Percentiles rank a stretch among this genome's conserved stretches.
Conservation (phyloP, 768 basidiomycete species). For the Tricholoma sp. region DNA sequence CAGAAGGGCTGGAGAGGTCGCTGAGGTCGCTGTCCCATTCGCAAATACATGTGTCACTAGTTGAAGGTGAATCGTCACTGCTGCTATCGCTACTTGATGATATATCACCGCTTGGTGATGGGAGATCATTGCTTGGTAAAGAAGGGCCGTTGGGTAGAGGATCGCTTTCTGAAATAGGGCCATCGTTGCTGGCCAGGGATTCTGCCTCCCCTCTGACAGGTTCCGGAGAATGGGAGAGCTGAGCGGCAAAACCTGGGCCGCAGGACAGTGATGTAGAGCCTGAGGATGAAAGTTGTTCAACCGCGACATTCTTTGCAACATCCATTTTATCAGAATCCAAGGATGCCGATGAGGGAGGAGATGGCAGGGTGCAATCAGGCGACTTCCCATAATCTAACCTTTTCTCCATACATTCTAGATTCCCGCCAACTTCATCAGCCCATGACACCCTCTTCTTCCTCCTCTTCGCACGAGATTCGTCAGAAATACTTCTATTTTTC, state of each 20-base stretch:
- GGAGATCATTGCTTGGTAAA: neutral
- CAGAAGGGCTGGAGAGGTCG: constrained; percentile 23
- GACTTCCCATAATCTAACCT: neutral
- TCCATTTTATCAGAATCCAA: neutral
- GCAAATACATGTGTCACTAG: constrained; percentile 3
- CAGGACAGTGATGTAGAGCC: neutral
- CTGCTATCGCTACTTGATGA: neutral
- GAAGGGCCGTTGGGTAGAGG: neutral
- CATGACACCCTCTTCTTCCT: constrained; percentile 30
- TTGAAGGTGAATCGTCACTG: neutral
- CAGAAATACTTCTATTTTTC: neutral
- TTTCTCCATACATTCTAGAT: neutral
- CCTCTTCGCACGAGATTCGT: constrained; percentile 1
- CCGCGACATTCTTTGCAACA: neutral
- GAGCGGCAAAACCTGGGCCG: neutral
- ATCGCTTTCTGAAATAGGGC: neutral
- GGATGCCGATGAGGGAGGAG: neutral
- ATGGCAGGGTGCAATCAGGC: neutral
- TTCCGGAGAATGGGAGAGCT: neutral
- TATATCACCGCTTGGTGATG: no score
- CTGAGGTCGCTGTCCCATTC: constrained; percentile 33
- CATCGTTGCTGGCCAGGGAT: neutral
- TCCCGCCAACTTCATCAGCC: constrained; percentile 22
- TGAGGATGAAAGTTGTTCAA: neutral
- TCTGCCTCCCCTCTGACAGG: neutral